Base-by-base conservation (phyloP, 345 rosid genomes). In the Lumnitzera racemosa region DNA sequence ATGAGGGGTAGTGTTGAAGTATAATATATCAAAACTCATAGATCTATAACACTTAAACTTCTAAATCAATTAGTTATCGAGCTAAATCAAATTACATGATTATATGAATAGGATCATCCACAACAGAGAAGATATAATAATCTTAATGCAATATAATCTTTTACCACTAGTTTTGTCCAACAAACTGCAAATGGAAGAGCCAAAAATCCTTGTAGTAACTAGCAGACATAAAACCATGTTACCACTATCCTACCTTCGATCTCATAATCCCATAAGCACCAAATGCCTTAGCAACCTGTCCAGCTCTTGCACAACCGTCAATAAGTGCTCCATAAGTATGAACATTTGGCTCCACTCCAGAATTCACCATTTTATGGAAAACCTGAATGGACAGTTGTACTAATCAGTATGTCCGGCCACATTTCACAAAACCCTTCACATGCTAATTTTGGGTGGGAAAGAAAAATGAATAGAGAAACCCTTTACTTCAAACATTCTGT, bases 221-320 rank as follows among this genome's bases (percentile, higher is more conserved):
- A 56, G 13, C 31, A 57, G 57, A 3, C 12, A 31, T n/a, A 51
- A 15, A 31, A 27, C 12, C 15, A 53, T 59, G 55, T 16, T 12
- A 15, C 20, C 20, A 56, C 48, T 53, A 51, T 54, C 67, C 56
- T 77, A 92, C 98, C 96, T 92, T 92, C 58, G 96, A 87, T 81
- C 98, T 89, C 86, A 92, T 66, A 75, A 92, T 85, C 15, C 98
- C 98, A 70, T 92, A 92, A 57, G 98, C 96, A 75, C 98, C 98
- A 83, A 92, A 92, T 54, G 98, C 96, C 78, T 92, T 92, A 31
- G 96, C 94, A 57, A 92, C 82, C 80, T 92, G 96, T 59, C 98
- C 98, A 48, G 84, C 94, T 78, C 77, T 84, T 46, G 84, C 98
- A 80, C 98, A 92, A 51, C 98, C 98, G 87, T 87, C 98, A 62